Evolutionary conservation across 805 yeast species (phyloP), one percentile per base, ranked within the genome.

Genomic region (Candida sphagnicola): DNA sequence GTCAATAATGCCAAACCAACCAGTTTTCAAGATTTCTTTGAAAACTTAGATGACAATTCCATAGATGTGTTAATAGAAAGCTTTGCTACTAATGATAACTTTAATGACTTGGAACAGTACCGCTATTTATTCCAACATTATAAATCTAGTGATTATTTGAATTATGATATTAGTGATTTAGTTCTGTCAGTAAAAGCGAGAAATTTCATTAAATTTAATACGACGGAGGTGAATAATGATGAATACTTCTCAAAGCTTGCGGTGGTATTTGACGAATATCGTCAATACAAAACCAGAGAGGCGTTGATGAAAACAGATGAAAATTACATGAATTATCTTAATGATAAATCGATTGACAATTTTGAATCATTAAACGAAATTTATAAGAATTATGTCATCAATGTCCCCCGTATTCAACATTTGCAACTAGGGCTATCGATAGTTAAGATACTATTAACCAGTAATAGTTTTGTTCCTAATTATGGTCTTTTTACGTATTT

Each of bases 141-240:
- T 48, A 61, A 61, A 35, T 59, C 69, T 5, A 60, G 61, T 0
- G 57, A 61, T 21, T 56, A 52, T 44, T 51, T 63, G 26, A 64
- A 59, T 38, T 62, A 62, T 40, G 59, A 56, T 5, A 49, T 56
- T 25, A 49, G 63, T 1, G 71, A 65, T 33, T 49, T 55, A 2
- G 37, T 47, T 4, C 46, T 43, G n/a, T 43, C 42, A 26, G 43
- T 59, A 2, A 55, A 47, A 31, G 34, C 47, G 4, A 35, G 32
- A 6, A 37, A 39, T 25, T 45, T 37, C 10, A 35, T 48, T 3
- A 24, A 34, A n/a, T 49, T 53, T 17, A 33, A 42, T 12, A 40
- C 40, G 14, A 38, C 43, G 2, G 35, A 32, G 14, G 46, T 43
- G 11, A 44, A 48, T 33, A 50, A 53, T 31, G 34, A 46, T 2